Conservation (phyloP, 371 early-diverging fungal species). For the Phascolomyces articulosus region DNA sequence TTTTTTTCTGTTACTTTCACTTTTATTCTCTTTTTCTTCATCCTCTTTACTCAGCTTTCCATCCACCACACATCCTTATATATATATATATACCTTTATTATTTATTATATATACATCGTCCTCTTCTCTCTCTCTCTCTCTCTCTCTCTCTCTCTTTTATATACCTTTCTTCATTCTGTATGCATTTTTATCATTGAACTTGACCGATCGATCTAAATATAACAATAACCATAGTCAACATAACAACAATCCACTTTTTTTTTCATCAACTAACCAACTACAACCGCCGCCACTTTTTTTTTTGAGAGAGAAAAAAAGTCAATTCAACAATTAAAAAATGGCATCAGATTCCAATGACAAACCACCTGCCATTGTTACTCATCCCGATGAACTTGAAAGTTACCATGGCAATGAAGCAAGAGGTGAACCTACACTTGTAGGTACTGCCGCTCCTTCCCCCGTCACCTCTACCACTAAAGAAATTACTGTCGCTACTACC, state of each 20-base stretch:
- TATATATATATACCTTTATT: no score
- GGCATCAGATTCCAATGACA: slow-evolving; percentile 9
- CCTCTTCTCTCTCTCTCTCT: no score
- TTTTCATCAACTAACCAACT: no score
- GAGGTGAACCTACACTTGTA: not conserved
- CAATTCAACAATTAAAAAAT: slow-evolving; percentile 7
- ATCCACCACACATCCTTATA: no score
- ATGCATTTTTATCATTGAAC: no score
- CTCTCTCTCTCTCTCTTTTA: no score
- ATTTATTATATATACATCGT: no score
- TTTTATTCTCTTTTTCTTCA: not conserved
- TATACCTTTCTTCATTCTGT: no score
- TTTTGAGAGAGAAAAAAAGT: not conserved
- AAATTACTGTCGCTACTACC: not conserved
- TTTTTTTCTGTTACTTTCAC: not conserved
- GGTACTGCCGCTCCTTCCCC: slow-evolving; percentile 4
- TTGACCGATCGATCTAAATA: no score
- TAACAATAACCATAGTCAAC: no score
- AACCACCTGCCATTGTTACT: slow-evolving; percentile 15
- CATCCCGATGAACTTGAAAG: slow-evolving; percentile 1
- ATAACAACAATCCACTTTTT: no score
- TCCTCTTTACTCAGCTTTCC: not conserved
- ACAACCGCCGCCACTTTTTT: no score
- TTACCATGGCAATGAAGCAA: not conserved
- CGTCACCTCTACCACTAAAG: not conserved